phyloP scores from a whole-genome alignment of 2,329 filamentous ascomycete genomes.

The Diaporthe eres region DNA sequence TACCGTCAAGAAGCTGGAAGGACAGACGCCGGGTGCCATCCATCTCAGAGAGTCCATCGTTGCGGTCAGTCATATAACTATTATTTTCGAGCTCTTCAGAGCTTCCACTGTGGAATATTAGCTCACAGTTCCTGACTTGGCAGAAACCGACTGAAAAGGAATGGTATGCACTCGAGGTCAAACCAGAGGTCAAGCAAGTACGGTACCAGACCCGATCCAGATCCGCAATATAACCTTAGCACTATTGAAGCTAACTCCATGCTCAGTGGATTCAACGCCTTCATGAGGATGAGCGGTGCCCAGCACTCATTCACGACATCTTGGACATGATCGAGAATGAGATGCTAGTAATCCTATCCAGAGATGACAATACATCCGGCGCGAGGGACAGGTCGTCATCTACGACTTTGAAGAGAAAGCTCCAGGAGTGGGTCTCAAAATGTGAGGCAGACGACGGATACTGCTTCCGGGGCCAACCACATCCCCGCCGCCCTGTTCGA shows the following conservation, averaged over 20 bases:
- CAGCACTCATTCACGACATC: not conserved
- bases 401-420: not conserved
- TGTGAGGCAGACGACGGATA: not conserved
- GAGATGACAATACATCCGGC: not conserved
- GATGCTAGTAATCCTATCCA: not conserved
- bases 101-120: not conserved
- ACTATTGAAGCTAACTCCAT: not conserved
- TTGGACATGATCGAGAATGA: not conserved
- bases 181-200: not conserved
- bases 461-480: not conserved
- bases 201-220: not conserved
- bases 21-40: not conserved
- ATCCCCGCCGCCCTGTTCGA: rapidly evolving
- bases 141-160: not conserved
- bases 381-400: not conserved
- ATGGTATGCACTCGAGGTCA: not conserved
- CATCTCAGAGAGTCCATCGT: not conserved
- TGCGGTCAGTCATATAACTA: not conserved
- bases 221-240: rapidly evolving
- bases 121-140: not conserved
- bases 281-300: not conserved
- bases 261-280: not conserved
- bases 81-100: too few relatives aligned
- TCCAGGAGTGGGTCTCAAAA: not conserved
- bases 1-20: not conserved